Base-by-base conservation (phyloP, 495 filamentous ascomycete species). In the Achaetomiella virescens region DNA sequence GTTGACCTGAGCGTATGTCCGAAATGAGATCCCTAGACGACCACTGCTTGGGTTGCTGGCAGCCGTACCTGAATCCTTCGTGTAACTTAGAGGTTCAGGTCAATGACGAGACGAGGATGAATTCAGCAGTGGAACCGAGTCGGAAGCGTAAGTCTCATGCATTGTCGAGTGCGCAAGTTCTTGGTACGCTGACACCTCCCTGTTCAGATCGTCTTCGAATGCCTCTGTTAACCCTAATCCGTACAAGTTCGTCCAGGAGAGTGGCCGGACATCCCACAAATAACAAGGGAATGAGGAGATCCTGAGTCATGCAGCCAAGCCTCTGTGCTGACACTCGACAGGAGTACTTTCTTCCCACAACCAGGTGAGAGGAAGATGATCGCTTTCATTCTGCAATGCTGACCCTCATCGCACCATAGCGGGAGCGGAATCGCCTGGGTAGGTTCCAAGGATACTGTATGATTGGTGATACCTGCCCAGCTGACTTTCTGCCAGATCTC, bases 351-450 rank as follows among this genome's bases (percentile, higher is more conserved):
- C 50, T 66, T 45, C 64, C 68, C 8, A 69, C 44, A 62, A 69
- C 58, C 36, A 56, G 51, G 66, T 66, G 37, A 61, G 66, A 14
- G 5, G 12, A 14, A n/a, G 36, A 3, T 14, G 3, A 11, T 38
- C 3, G 5, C 27, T 31, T 5, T 9, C 4, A 31, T 31, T 31
- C 36, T 38, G 36, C 36, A 38, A 14, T 38, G 3, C 20, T 49
- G 18, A 49, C 33, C 20, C 22, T 2, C 20, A 12, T 57, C 18
- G 14, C 15, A 27, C 52, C 3, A 8, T 36, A 77, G 72, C 61
- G 59, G 37, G 76, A 78, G 57, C 71, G 76, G 52, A 70, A 76
- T 52, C 65, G 74, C 53, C 58, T 79, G 40, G 72, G 75, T 76
- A 62, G 41, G 59, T 48, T n/a, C 41, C 20, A 45, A 18, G 11